Percentiles rank a stretch among this genome's conserved stretches.
Conservation (phyloP, 208 protist genomes). For the Plasmodiophora brassicae region DNA sequence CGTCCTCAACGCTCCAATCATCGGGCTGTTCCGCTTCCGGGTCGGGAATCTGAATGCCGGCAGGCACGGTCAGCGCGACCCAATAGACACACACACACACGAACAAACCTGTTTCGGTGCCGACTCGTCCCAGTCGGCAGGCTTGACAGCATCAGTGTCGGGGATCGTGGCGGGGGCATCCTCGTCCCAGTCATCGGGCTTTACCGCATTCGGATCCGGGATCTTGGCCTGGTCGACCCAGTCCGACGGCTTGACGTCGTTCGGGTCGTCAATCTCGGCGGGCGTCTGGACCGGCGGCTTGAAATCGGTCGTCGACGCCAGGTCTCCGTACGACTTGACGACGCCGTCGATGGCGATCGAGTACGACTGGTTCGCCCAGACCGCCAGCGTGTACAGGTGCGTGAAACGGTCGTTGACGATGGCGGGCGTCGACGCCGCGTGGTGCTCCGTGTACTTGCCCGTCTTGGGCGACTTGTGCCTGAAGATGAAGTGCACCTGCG, state of each 20-base stretch:
- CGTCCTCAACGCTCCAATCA: conserved; percentile 57
- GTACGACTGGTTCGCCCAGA: conserved; percentile 47
- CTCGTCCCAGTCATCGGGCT: conserved; percentile 54
- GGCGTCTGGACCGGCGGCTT: conserved; percentile 48
- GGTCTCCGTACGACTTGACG: conserved; percentile 29
- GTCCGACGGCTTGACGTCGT: conserved; percentile 48
- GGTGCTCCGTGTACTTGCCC: conserved; percentile 38
- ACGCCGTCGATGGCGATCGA: conserved; percentile 50
- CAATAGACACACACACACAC: neutral
- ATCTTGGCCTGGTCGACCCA: conserved; percentile 50
- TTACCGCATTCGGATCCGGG: conserved; percentile 40
- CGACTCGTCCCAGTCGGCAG: conserved; percentile 51
- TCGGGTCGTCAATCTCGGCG: conserved; percentile 51
- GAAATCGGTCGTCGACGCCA: conserved; percentile 41
- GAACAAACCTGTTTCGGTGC: conserved; percentile 22
- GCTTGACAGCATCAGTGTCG: conserved; percentile 8
- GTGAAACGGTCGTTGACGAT: conserved; percentile 37
- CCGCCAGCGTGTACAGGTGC: conserved; percentile 52
- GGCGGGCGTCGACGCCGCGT: conserved; percentile 6
- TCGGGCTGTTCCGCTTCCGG: conserved; percentile 31
- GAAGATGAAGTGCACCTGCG: conserved; percentile 56
- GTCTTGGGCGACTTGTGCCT: conserved; percentile 44
- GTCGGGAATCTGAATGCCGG: conserved; percentile 40
- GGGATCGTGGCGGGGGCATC: conserved; percentile 29
- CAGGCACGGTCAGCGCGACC: too few relatives aligned